Percentiles rank a stretch among this genome's conserved stretches.
phyloP scores from a whole-genome alignment of 306 rosid species.

The Prunus fruticosa region DNA sequence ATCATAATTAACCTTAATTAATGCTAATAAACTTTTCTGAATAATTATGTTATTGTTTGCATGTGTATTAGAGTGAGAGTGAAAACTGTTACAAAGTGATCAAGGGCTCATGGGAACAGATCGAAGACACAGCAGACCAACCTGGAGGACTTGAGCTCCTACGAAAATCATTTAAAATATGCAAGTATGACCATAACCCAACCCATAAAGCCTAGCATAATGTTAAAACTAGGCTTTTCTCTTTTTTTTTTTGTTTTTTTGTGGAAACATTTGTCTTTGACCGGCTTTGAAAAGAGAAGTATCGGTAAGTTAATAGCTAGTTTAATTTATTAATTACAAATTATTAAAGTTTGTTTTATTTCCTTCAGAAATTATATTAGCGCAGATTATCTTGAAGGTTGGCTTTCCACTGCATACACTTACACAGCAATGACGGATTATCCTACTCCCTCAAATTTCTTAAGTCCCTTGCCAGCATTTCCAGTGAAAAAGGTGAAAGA shows the following conservation, averaged over 20 bases:
- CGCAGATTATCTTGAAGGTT: constrained; percentile 21
- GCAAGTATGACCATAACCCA: constrained; percentile 42
- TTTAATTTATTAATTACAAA: not conserved
- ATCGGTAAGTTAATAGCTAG: no score
- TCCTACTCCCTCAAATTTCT: constrained; percentile 79
- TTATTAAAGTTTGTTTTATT: not conserved
- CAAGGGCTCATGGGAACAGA: constrained; percentile 59
- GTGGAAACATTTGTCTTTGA: no score
- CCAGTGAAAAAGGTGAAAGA: constrained; percentile 67
- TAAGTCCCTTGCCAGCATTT: constrained; percentile 70
- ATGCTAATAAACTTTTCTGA: not conserved
- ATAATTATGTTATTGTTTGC: not conserved
- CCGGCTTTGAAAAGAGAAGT: no score
- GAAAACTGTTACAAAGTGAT: constrained; percentile 75
- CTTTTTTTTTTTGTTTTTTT: no score
- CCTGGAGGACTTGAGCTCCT: constrained; percentile 44
- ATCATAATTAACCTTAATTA: not conserved
- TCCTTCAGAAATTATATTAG: constrained; percentile 25
- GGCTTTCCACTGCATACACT: constrained; percentile 45
- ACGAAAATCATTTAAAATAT: constrained; percentile 55
- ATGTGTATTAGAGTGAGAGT: constrained; percentile 56
- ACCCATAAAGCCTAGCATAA: not conserved
- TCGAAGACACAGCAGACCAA: constrained; percentile 28
- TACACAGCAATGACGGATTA: constrained; percentile 85
- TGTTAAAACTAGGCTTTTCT: no score